Evolutionary conservation across 2,329 filamentous ascomycete species (phyloP).

Genomic region (Penicillium sp.): DNA sequence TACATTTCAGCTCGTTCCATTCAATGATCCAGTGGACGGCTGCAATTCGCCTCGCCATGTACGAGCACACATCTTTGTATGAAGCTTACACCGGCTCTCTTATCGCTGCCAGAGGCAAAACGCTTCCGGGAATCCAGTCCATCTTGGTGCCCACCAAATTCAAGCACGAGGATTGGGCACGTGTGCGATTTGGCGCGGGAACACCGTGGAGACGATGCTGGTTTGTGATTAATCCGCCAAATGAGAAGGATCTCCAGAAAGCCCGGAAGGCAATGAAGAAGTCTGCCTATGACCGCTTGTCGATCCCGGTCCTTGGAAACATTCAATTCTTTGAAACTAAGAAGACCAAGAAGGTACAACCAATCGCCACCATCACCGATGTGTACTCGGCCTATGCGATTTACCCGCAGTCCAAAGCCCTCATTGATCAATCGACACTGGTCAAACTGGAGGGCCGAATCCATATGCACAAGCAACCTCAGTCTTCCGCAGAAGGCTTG

Average conservation of each 20-base stretch:
- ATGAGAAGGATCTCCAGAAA: slow-evolving; percentile 87
- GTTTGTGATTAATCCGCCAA: slow-evolving; percentile 89
- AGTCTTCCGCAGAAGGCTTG: slow-evolving; percentile 82
- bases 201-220: slow-evolving; percentile 96
- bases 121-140: slow-evolving; percentile 80
- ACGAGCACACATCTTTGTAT: slow-evolving; percentile 86
- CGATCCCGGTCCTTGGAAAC: slow-evolving; percentile 72
- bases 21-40: slow-evolving; percentile 95
- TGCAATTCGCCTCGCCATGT: slow-evolving; percentile 89
- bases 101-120: slow-evolving; percentile 90
- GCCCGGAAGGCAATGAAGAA: slow-evolving; percentile 75
- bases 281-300: slow-evolving; percentile 75
- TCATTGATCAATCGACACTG: slow-evolving; percentile 91
- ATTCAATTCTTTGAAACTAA: slow-evolving; percentile 96
- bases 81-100: slow-evolving; percentile 95
- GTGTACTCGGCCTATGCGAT: slow-evolving; percentile 92
- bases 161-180: slow-evolving; percentile 86
- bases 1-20: slow-evolving; percentile 94
- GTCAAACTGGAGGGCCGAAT: slow-evolving; percentile 92
- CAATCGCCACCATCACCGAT: slow-evolving; percentile 87
- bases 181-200: slow-evolving; percentile 91
- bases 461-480: slow-evolving; percentile 76
- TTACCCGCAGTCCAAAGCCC: slow-evolving; percentile 88
- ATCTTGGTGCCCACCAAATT: slow-evolving; percentile 81
- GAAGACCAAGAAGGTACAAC: slow-evolving; percentile 84